Evolutionary conservation across 371 early-diverging fungal species (phyloP).

Genomic region (Blakeslea trispora): DNA sequence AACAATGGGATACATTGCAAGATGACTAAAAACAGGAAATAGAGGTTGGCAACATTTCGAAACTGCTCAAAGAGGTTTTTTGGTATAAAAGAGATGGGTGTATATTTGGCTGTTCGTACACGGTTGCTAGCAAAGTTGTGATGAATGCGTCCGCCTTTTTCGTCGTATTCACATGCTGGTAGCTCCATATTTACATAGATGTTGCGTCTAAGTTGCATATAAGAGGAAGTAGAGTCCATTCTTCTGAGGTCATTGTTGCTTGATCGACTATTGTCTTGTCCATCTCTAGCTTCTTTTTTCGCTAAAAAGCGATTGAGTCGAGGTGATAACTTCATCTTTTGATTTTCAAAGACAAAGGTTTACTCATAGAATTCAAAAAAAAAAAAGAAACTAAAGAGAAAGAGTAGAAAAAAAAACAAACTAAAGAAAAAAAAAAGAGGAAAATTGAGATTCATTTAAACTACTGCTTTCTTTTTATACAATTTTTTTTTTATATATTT

Average conservation of each 20-base stretch:
- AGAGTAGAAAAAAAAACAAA: not conserved
- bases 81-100: slow-evolving; percentile 85
- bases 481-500: slow-evolving; percentile 9
- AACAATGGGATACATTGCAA: slow-evolving; percentile 80
- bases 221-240: slow-evolving; percentile 43
- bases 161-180: slow-evolving; percentile 33
- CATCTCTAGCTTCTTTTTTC: slow-evolving; percentile 4
- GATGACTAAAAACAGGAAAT: slow-evolving; percentile 86
- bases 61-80: slow-evolving; percentile 93
- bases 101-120: slow-evolving; percentile 85
- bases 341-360: not conserved
- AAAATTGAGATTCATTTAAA: no score
- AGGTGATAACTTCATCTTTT: slow-evolving; percentile 14
- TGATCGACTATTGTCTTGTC: not conserved
- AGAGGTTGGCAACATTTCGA: slow-evolving; percentile 89
- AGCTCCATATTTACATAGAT: slow-evolving; percentile 48
- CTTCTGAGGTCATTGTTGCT: slow-evolving; percentile 22
- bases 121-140: slow-evolving; percentile 56
- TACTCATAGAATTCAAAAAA: not conserved
- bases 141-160: slow-evolving; percentile 22
- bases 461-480: slow-evolving; percentile 6
- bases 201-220: slow-evolving; percentile 43
- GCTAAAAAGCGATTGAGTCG: slow-evolving; percentile 10
- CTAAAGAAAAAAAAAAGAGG: not conserved
- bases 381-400: not conserved